phyloP scores from a whole-genome alignment of 148 eudicot species.

The Agrostemma githago region DNA sequence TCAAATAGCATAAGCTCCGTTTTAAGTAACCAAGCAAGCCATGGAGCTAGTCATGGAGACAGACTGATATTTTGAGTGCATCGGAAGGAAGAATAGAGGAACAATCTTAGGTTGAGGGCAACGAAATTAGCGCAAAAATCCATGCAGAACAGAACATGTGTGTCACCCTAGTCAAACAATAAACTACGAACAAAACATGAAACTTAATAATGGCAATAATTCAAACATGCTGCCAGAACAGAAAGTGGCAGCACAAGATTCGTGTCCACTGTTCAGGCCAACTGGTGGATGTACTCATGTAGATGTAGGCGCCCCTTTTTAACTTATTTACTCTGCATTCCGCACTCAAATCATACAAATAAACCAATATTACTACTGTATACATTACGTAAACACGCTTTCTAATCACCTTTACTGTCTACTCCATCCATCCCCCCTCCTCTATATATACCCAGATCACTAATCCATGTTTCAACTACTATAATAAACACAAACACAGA shows the following conservation, averaged over 20 bases:
- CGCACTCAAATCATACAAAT: neutral
- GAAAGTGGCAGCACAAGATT: slow-evolving; percentile 13
- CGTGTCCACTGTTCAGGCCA: neutral
- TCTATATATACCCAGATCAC: too few species aligned
- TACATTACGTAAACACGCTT: neutral
- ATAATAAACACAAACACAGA: neutral
- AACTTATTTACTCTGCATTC: neutral
- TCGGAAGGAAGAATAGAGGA: neutral
- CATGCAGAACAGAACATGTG: neutral
- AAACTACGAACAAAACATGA: neutral
- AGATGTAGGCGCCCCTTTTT: neutral
- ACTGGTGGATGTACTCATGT: slow-evolving; percentile 17
- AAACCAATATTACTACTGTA: neutral
- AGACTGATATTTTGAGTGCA: too few species aligned
- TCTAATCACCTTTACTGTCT: neutral
- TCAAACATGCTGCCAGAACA: slow-evolving; percentile 13
- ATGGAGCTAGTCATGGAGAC: too few species aligned
- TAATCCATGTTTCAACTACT: too few species aligned
- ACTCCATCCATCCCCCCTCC: neutral
- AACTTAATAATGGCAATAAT: neutral
- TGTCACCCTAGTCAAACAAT: neutral
- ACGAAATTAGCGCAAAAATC: neutral
- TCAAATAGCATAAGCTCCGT: too few species aligned
- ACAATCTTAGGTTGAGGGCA: neutral
- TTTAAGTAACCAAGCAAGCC: too few species aligned